These are phyloP conservation scores for Microstegium vimineum DNA, from an alignment of 176 grass and related monocot species.

Conservation along the genomic window DNA sequence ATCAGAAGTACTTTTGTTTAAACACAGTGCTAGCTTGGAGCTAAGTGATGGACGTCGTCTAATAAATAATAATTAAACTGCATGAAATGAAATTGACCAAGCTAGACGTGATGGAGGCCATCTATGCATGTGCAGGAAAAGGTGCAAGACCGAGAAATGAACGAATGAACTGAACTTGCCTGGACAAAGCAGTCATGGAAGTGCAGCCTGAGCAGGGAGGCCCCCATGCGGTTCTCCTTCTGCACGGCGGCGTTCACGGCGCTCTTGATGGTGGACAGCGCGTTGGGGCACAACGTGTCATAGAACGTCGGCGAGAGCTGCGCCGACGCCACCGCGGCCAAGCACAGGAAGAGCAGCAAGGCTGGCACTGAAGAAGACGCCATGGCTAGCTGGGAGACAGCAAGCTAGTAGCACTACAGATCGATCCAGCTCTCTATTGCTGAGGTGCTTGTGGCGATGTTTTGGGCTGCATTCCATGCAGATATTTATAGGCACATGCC, in stretches of 20 bases:
- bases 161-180: conserved; percentile 14
- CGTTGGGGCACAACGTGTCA: conserved; percentile 48
- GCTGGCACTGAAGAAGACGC: not conserved
- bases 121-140: no score
- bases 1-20: not conserved
- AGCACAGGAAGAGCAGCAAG: conserved; percentile 18
- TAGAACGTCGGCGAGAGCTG: conserved; percentile 91
- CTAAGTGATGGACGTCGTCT: not conserved
- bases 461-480: conserved; percentile 24
- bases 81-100: no score
- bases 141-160: no score
- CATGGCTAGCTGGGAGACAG: conserved; percentile 8
- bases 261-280: conserved; percentile 54
- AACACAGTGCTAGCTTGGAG: not conserved
- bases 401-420: not conserved
- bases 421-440: not conserved
- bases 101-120: no score
- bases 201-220: conserved; percentile 70
- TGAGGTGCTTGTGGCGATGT: not conserved
- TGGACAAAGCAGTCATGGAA: conserved; percentile 95
- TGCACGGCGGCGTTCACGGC: conserved; percentile 57
- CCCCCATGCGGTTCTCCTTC: conserved; percentile 56
- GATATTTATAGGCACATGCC: conserved; percentile 24
- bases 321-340: conserved; percentile 34
- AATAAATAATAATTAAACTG: no score